Evolutionary conservation across 1,284 basidiomycete genomes (phyloP), one percentile per base, ranked within the genome.

Genomic region (Apiotrichum gamsii): DNA sequence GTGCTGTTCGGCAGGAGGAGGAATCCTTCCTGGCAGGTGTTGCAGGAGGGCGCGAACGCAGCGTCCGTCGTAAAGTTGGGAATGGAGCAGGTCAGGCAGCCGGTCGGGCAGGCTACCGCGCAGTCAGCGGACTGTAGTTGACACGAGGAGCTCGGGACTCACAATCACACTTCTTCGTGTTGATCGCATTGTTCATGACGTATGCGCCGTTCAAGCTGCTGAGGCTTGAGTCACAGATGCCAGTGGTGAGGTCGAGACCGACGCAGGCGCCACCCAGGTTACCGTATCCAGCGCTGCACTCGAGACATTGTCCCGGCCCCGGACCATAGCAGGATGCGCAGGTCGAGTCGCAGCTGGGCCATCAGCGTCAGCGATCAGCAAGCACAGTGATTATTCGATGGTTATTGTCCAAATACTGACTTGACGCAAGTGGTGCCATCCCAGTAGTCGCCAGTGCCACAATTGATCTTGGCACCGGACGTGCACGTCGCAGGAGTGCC

Each of bases 11-110:
- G 25, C 25, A 6, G 25, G 9, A 75, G 58, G 8, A 72, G 57
- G 33, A 63, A 71, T 1, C 75, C 75, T n/a, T 72, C 66, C 16
- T 73, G 59, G 45, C 75, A 76, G 3, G 57, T 46, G 3, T 62
- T 61, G 49, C 73, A 75, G 14, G 48, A 46, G 8, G 32, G 15
- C 60, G 42, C 8, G 51, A 36, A 24, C 64, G 57, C 0, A 43
- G 37, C 10, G 9, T 30, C 13, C 2, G 61, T 49, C 1, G 60
- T 62, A 51, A 73, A 74, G 16, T 49, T 51, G 8, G 70, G 65
- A 29, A 74, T 67, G 4, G 55, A 45, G 55, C 74, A 75, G 4
- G 61, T 48, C 0, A 54, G 36, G 47, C 74, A 75, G 10, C 70
- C 70, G 3, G 54, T 52, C 1, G 75, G 73, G 39, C 72, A 72